Base-by-base conservation (phyloP, 192 early-diverging fungal species). In the Coemansia sp. region DNA sequence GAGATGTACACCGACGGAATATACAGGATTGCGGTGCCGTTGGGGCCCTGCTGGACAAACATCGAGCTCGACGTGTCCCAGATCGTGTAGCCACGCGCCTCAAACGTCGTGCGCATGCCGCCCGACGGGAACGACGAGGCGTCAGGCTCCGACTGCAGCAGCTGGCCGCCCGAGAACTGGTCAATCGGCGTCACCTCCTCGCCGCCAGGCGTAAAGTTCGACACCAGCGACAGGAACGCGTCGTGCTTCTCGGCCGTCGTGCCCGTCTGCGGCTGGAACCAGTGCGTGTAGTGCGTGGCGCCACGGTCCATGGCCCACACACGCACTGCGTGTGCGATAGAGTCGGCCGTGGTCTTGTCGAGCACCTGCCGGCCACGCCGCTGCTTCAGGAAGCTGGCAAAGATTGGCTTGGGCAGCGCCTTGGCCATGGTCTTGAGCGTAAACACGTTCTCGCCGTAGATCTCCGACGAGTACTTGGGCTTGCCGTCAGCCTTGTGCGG, bases 241-340 rank as follows among this genome's bases (percentile, higher is more conserved):
- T 99, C 97, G 80, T 99, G 97, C 85, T 99, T 99, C 84, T 97
- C 95, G 59, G 97, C 97, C 47, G 97, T 99, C 47, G 92, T 86
- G 53, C 90, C 97, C 13, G 95, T 99, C 84, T 96, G 93, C 66
- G 97, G 97, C 84, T 99, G 97, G 90, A 99, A 99, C 95, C 95
- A 98, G 83, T 99, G 97, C 40, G 95, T 98, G 71, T 95, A 99
- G 84, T 99, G 97, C 41, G 95, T 96, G 50, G 95, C 93, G 43
- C 93, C 93, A 67, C 89, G 89, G 71, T 95, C 89, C 91, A 95
- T 91, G 63, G 97, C 94, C 97, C 97, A 99, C 57, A 96, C 87
- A 37, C 91, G 87, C 57, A 90, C 97, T 23, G 97, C 97, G 73
- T 99, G 97, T n/a, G 95, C 94, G 55, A 99, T 91, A 39, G 95